phyloP scores from a whole-genome alignment of 2,329 filamentous ascomycete genomes.

The Orbilia quercus region DNA sequence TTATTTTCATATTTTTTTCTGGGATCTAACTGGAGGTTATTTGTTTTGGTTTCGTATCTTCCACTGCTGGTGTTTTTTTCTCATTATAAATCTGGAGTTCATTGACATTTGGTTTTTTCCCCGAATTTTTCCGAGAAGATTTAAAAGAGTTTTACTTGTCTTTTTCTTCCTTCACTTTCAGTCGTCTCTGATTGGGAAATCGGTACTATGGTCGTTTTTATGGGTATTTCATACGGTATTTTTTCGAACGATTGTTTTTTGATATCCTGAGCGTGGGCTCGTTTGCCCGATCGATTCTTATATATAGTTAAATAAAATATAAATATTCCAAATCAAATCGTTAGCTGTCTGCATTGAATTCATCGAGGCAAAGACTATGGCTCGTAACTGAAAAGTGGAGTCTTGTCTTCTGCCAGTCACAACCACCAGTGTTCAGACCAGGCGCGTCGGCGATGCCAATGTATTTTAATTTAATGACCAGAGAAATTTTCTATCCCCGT shows the following conservation, averaged over 20 bases:
- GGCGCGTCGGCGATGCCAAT: too few relatives aligned
- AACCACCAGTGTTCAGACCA: too few relatives aligned
- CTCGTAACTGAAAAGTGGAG: too few relatives aligned
- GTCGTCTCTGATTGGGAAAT: too few relatives aligned
- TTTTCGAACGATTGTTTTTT: constrained; percentile 6
- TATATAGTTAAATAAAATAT: too few relatives aligned
- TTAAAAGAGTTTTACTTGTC: not conserved
- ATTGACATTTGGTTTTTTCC: constrained; percentile 10
- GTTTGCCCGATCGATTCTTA: constrained; percentile 1
- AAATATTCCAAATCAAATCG: too few relatives aligned
- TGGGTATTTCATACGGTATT: not conserved
- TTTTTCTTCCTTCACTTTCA: too few relatives aligned
- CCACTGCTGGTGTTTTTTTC: not conserved
- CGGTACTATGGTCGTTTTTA: not conserved
- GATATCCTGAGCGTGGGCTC: not conserved
- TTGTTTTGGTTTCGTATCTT: constrained; percentile 19
- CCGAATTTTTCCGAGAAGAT: not conserved
- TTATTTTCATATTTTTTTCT: constrained; percentile 21
- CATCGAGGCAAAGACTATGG: too few relatives aligned
- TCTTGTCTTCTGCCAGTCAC: too few relatives aligned
- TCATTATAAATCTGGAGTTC: constrained; percentile 20
- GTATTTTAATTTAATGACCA: too few relatives aligned
- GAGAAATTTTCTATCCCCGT: too few relatives aligned
- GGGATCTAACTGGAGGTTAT: constrained; percentile 33
- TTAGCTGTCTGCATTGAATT: too few relatives aligned